These are phyloP conservation scores for Delphinella strobiligena DNA, from an alignment of 2,329 filamentous ascomycete genomes.

Conservation along the genomic window DNA sequence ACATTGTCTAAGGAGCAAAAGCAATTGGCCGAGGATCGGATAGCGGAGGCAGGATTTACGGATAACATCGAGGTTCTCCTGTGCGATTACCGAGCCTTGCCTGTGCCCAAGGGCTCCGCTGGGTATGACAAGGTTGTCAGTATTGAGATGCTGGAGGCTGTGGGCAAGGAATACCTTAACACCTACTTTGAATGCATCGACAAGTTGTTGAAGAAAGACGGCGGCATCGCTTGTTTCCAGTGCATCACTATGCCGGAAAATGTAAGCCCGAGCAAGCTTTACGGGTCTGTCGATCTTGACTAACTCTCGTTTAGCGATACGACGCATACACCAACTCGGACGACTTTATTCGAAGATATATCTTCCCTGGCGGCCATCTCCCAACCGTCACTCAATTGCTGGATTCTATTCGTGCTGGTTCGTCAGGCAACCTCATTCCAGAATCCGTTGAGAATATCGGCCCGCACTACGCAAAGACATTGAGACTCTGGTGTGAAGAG, in stretches of 20 bases:
- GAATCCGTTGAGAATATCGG: slow-evolving; percentile 62
- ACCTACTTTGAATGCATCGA: slow-evolving; percentile 58
- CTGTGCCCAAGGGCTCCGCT: slow-evolving; percentile 33
- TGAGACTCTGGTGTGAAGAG: slow-evolving; percentile 55
- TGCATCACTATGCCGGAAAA: slow-evolving; percentile 67
- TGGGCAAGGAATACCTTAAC: slow-evolving; percentile 53
- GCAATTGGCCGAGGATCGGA: slow-evolving; percentile 51
- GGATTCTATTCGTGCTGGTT: slow-evolving; percentile 49
- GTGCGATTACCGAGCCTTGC: slow-evolving; percentile 55
- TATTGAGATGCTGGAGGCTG: slow-evolving; percentile 68
- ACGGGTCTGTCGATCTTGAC: background rate
- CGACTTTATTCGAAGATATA: slow-evolving; percentile 67
- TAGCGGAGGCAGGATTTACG: slow-evolving; percentile 46
- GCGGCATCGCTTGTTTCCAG: slow-evolving; percentile 59
- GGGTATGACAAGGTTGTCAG: slow-evolving; percentile 61
- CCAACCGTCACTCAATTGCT: slow-evolving; percentile 55
- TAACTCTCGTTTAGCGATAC: slow-evolving; percentile 34
- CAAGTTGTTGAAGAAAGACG: slow-evolving; percentile 50
- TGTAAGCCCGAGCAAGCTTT: slow-evolving; percentile 11
- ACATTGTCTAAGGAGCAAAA: slow-evolving; percentile 62
- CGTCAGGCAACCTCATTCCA: slow-evolving; percentile 50
- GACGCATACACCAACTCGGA: slow-evolving; percentile 53
- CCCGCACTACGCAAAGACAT: slow-evolving; percentile 58
- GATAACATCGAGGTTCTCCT: slow-evolving; percentile 53
- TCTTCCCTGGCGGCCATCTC: slow-evolving; percentile 67